Base-by-base conservation (phyloP, 805 yeast genomes). In the Yamadazyma sp. region DNA sequence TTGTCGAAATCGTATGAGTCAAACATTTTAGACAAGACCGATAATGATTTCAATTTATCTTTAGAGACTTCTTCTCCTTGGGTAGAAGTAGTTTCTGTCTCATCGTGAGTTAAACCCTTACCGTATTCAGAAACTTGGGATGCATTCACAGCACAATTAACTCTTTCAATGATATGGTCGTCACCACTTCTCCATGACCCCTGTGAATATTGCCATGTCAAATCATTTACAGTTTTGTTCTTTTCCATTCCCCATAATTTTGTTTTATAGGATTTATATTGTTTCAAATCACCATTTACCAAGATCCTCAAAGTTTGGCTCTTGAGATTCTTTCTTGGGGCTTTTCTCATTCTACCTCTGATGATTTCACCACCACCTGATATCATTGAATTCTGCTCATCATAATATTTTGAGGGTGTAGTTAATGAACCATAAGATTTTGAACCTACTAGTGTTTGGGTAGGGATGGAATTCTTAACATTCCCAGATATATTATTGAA, bases 231-330 rank as follows among this genome's bases (percentile, higher is more conserved):
- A 3, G 70, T 65, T 48, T 75, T 81, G 43, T 76, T 72, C 61
- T 84, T 85, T 45, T 84, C 88, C 42, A 77, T 72, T 3, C 98
- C 98, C 98, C 98, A 91, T 26, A 93, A 70, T 54, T 88, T 88
- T 21, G 81, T 77, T 60, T 88, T 87, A 48, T 72, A 73, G 45
- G 81, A 66, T 47, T 75, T 76, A 38, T 83, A 59, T 4, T 67
- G 65, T 56, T 75, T 79, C 35, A 76, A 59, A 30, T 60, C 73
- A 5, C 81, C 86, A 49, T 73, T 77, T 39, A 75, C 69, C 41
- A 65, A 68, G 3, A 82, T 70, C 47, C 97, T 70, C 43, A 86
- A 67, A 0, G 94, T 80, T 44, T 80, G 74, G 34, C 70, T 64
- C 36, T 72, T 70, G 24, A 72, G 42, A 39, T 69, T 70, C 3